Conservation (phyloP, 345 rosid genomes). For the Gossypium longicalyx region DNA sequence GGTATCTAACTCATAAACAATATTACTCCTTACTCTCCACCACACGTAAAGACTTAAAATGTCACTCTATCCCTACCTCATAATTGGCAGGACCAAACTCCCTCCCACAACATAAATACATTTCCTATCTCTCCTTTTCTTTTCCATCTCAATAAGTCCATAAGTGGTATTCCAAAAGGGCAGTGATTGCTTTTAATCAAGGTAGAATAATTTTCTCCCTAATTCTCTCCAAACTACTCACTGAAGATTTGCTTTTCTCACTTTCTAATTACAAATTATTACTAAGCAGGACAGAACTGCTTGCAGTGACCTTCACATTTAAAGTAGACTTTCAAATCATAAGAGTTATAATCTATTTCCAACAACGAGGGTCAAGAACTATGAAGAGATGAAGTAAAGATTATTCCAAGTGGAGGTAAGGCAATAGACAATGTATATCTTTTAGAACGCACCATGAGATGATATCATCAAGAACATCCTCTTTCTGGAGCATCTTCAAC, state of each 20-base stretch:
- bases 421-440: not conserved
- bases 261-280: not conserved
- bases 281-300: too few relatives aligned
- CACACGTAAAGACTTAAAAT: too few relatives aligned
- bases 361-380: not conserved
- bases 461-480: slow-evolving; percentile 33
- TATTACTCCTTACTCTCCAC: not conserved
- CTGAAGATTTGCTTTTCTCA: not conserved
- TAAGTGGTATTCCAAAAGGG: not conserved
- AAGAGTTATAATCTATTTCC: not conserved
- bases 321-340: not conserved
- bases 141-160: too few relatives aligned
- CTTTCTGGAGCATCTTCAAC: slow-evolving; percentile 51
- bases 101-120: too few relatives aligned
- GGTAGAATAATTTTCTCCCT: not conserved
- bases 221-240: not conserved
- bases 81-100: too few relatives aligned
- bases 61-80: too few relatives aligned
- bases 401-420: not conserved
- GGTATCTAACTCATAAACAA: not conserved
- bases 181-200: not conserved
- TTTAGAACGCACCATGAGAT: slow-evolving; percentile 40
- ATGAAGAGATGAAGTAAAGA: not conserved
- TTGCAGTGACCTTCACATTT: not conserved
- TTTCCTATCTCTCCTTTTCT: too few relatives aligned